Base-by-base conservation (phyloP, 2,329 filamentous ascomycete species). In the Neopestalotiopsis clavispora region DNA sequence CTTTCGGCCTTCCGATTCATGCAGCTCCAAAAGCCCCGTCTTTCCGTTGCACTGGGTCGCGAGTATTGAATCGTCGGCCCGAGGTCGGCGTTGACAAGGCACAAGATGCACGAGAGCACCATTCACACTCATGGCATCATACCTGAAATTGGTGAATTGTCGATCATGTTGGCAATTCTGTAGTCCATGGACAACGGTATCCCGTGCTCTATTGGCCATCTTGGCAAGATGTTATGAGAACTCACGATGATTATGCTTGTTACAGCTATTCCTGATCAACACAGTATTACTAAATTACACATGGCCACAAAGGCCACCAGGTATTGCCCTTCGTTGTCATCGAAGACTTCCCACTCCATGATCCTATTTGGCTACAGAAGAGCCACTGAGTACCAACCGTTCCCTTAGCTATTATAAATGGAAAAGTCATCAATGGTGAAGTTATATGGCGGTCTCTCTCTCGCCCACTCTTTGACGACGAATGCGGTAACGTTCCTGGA, bases 391-490 rank as follows among this genome's bases (percentile, higher is more conserved):
- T 1, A 10, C 10, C 34, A 38, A 38, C 10, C 34, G 2, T 38
- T 3, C 10, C 4, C 4, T 52, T 20, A 52, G 17, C 20, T n/a
- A 23, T 23, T 4, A 30, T 28, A 30, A 20, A 14, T 59, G 57
- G 23, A 1, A 14, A 30, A 14, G 32, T 66, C 45, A 6, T 23
- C 32, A 23, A 56, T 66, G 13, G 23, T 38, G n/a, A 66, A 66
- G 40, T 66, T 23, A 23, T 57, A 58, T 6, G 63, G 63, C 12
- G 63, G 34, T 9, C 28, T 56, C 32, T 66, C 63, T 34, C 63
- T 23, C 12, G 63, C 63, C 63, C 63, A 66, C 20, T 66, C 63
- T 45, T 66, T 14, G 10, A 23, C 20, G 17, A 45, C 52, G 20
- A 57, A 57, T 23, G n/a, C 63, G 9, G 28, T n/a, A 6, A 66